phyloP scores from a whole-genome alignment of 2,329 filamentous ascomycete genomes.

The Claviceps lovelessii region DNA sequence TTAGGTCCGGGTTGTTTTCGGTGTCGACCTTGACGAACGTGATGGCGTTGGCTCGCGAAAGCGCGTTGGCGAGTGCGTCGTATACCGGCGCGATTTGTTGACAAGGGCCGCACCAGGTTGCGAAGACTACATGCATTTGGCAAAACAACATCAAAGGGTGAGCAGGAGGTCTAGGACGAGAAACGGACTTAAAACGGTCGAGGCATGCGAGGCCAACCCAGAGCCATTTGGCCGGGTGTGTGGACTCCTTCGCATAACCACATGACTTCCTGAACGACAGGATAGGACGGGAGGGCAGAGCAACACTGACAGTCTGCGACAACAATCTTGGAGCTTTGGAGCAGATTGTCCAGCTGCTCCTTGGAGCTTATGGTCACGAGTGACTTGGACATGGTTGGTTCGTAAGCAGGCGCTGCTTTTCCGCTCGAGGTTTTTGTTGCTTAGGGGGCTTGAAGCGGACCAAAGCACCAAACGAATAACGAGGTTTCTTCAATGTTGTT shows the following conservation, averaged over 20 bases:
- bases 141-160: neutral
- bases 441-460: neutral
- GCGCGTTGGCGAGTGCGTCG: conserved; percentile 56
- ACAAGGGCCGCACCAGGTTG: conserved; percentile 76
- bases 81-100: conserved; percentile 72
- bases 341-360: conserved; percentile 51
- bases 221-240: too few species aligned
- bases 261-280: neutral
- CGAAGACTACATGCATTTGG: conserved; percentile 49
- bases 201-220: too few species aligned
- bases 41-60: conserved; percentile 58
- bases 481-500: too few species aligned
- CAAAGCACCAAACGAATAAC: neutral
- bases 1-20: conserved; percentile 61
- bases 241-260: too few species aligned
- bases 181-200: neutral
- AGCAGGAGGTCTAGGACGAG: conserved; percentile 7
- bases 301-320: conserved; percentile 68
- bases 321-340: conserved; percentile 62
- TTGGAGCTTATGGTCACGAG: conserved; percentile 27
- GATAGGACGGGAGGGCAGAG: conserved; percentile 8
- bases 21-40: conserved; percentile 82
- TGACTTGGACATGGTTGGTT: conserved; percentile 16
- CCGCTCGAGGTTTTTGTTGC: neutral
- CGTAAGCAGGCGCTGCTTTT: neutral